phyloP scores from a whole-genome alignment of 202 grass and related monocot genomes.

The Miscanthus sacchariflorus region DNA sequence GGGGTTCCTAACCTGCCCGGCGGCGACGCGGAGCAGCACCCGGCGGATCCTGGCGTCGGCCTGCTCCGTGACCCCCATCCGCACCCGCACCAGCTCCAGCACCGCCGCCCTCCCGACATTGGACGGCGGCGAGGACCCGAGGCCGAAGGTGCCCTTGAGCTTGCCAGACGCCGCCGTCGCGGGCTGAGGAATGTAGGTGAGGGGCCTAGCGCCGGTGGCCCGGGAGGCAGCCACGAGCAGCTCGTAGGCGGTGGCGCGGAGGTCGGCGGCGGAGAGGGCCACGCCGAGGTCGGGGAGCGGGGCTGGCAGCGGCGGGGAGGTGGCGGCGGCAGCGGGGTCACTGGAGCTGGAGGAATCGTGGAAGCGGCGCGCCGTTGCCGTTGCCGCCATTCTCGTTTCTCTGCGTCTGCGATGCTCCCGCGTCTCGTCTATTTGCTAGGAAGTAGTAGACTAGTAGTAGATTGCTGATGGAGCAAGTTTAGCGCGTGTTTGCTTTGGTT shows the following conservation, averaged over 20 bases:
- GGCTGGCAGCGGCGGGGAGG: slow-evolving; percentile 46
- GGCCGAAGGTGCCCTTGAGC: slow-evolving; percentile 63
- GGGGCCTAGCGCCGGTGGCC: slow-evolving; percentile 58
- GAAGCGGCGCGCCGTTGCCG: slow-evolving; percentile 55
- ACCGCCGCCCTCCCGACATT: slow-evolving; percentile 10
- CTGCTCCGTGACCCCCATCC: slow-evolving; percentile 70
- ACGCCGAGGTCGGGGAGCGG: slow-evolving; percentile 61
- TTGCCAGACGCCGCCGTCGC: slow-evolving; percentile 46
- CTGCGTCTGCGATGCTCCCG: no score
- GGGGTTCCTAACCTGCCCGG: slow-evolving; percentile 54
- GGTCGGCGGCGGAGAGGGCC: slow-evolving; percentile 62
- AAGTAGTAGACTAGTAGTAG: no score
- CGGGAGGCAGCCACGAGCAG: slow-evolving; percentile 74
- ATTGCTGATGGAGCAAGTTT: neutral
- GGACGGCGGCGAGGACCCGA: slow-evolving; percentile 41
- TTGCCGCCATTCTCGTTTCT: neutral
- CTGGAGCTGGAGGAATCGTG: neutral
- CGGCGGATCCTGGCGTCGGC: slow-evolving; percentile 76
- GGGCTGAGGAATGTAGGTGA: slow-evolving; percentile 80
- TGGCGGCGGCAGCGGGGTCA: neutral
- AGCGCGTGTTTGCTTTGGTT: neutral
- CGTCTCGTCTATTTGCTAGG: neutral
- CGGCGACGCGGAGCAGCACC: slow-evolving; percentile 75
- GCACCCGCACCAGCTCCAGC: slow-evolving; percentile 63
- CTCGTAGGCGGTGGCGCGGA: slow-evolving; percentile 82